Evolutionary conservation across 768 basidiomycete genomes (phyloP), one percentile per base, ranked within the genome.

Genomic region (Asterophora parasitica): DNA sequence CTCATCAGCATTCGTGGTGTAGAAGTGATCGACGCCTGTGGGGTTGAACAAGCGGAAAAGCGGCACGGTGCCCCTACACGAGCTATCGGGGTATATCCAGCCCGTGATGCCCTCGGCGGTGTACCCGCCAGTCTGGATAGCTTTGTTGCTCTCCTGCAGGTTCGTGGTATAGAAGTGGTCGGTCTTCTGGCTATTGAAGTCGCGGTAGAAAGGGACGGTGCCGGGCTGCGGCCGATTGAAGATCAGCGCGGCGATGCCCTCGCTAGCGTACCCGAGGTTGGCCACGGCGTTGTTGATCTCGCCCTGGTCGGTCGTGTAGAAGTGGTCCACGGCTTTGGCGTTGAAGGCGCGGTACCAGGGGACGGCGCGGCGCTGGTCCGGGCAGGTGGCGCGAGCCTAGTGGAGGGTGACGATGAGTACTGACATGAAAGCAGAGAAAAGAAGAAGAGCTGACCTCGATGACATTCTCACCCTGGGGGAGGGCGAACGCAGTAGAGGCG

Each of bases 81-180:
- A 5, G 28, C 28, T 5, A 6, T 26, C 36, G n/a, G 54, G 34
- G 42, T 42, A 58, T 12, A 61, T 48, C 30, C 53, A 56, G 10
- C 56, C 60, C 5, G 52, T 34, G 10, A 55, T 44, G 2, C 59
- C 57, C 37, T 62, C 48, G 7, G 16, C 30, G 7, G 19, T 48
- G 32, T 59, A 58, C 26, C 54, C 59, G 6, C 44, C 27, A n/a
- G 32, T 44, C 10, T n/a, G 16, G 5, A 46, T 34, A 11, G 58
- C 54, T n/a, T 42, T 50, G 11, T 53, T 37, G 32, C 44, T 34
- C 34, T 63, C 60, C 1, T 12, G 8, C 20, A 13, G 36, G 16
- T 41, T 50, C 7, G 49, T 58, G 26, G 59, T 62, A 37, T 62
- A 64, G 30, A 64, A 56, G 36, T 62, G 58, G 41, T 61, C 53